Percentiles rank a stretch among this genome's conserved stretches.
Evolutionary conservation across 441 rosid species (phyloP).

Genomic region (Pelargonium cotyledonis): DNA sequence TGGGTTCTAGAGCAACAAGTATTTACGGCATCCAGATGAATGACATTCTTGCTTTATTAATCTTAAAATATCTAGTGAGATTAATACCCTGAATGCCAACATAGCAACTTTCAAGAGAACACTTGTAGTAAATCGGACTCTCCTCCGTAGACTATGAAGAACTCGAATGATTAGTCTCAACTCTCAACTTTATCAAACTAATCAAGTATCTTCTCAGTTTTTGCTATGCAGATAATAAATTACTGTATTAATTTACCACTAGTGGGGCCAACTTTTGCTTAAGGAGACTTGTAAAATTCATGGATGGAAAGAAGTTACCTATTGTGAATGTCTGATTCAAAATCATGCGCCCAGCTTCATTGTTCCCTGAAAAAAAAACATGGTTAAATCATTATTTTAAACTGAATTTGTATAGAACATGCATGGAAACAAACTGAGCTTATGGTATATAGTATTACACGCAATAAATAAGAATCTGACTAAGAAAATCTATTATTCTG

Average conservation of each 20-base stretch:
- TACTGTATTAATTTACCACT: background rate
- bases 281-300: background rate
- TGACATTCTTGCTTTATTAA: background rate
- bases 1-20: background rate
- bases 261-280: background rate
- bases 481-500: background rate
- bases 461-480: background rate
- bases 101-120: too few relatives aligned
- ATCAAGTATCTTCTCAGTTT: background rate
- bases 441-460: background rate
- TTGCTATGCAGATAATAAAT: background rate
- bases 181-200: background rate
- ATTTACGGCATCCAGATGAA: background rate
- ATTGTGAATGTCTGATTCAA: constrained; percentile 90
- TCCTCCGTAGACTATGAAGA: background rate
- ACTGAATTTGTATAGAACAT: background rate
- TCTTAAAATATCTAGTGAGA: background rate
- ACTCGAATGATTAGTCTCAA: background rate
- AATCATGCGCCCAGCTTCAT: constrained; percentile 57
- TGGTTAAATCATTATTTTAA: background rate
- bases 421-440: background rate
- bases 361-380: constrained; percentile 51
- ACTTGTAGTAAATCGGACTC: too few relatives aligned
- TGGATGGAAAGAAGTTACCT: constrained; percentile 31
- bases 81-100: background rate